phyloP scores from a whole-genome alignment of 306 rosid genomes.

The Hippophae gyantsensis region DNA sequence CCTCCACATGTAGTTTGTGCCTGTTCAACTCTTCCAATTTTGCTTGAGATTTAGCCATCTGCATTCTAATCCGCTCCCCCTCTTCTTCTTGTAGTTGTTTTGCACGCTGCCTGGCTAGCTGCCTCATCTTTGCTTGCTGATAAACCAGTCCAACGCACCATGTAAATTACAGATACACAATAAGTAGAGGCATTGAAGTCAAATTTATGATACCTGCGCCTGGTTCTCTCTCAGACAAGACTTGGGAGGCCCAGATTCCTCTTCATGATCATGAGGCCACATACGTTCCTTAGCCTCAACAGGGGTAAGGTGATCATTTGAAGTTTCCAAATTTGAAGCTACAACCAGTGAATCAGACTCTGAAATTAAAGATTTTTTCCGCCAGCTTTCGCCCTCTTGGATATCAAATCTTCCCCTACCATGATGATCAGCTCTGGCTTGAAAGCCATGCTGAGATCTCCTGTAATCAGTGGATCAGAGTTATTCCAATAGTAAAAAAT shows the following conservation, averaged over 20 bases:
- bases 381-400: slow-evolving; percentile 58
- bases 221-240: slow-evolving; percentile 39
- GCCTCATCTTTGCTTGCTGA: slow-evolving; percentile 67
- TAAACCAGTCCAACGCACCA: slow-evolving; percentile 7
- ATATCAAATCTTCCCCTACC: slow-evolving; percentile 40
- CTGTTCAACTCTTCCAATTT: slow-evolving; percentile 72
- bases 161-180: slow-evolving; percentile 19
- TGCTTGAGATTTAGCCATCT: slow-evolving; percentile 63
- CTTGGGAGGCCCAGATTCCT: slow-evolving; percentile 33
- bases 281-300: slow-evolving; percentile 32
- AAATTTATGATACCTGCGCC: slow-evolving; percentile 55
- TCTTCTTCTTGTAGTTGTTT: slow-evolving; percentile 83
- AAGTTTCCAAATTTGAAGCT: slow-evolving; percentile 33
- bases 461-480: slow-evolving; percentile 43
- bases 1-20: slow-evolving; percentile 40
- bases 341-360: slow-evolving; percentile 34
- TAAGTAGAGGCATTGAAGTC: slow-evolving; percentile 15
- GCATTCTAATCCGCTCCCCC: slow-evolving; percentile 71
- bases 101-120: slow-evolving; percentile 65
- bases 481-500: slow-evolving; percentile 6
- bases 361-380: slow-evolving; percentile 31
- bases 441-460: slow-evolving; percentile 48
- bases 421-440: slow-evolving; percentile 47
- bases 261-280: slow-evolving; percentile 37
- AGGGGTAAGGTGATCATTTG: slow-evolving; percentile 32